Conservation (phyloP, 2,329 filamentous ascomycete genomes). For the Nigrospora osmanthi region DNA sequence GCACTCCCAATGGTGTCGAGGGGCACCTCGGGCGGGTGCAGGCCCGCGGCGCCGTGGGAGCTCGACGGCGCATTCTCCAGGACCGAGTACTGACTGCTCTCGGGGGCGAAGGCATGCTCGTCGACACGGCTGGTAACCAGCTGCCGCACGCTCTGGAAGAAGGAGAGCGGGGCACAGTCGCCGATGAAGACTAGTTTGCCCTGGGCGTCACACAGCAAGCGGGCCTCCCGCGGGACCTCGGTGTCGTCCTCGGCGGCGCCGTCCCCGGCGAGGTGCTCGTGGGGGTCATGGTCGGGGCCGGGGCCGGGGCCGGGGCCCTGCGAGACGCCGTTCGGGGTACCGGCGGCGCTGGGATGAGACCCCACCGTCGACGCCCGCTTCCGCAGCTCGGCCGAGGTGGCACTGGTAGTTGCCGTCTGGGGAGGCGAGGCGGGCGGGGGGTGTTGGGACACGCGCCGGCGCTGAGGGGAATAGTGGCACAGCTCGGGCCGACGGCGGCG, state of each 20-base stretch:
- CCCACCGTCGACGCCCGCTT: neutral
- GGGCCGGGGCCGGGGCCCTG: neutral
- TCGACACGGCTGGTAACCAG: constrained; percentile 42
- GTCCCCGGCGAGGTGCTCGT: neutral
- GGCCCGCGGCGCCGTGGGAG: constrained; percentile 4
- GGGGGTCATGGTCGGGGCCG: neutral
- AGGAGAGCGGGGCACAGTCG: constrained; percentile 47
- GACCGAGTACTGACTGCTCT: constrained; percentile 40
- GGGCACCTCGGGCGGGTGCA: constrained; percentile 12
- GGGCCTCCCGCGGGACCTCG: constrained; percentile 45
- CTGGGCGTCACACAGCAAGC: constrained; percentile 41
- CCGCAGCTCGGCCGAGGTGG: neutral
- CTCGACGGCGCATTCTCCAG: constrained; percentile 36
- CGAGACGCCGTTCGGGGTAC: neutral
- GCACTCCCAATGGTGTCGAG: constrained; percentile 6
- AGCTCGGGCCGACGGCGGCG: constrained; percentile 28
- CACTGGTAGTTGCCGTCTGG: neutral
- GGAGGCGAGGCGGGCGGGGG: neutral
- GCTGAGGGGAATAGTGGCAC: constrained; percentile 37
- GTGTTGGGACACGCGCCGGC: constrained; percentile 18
- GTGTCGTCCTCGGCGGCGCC: constrained; percentile 37
- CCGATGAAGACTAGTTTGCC: constrained; percentile 50
- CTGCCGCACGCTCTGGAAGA: constrained; percentile 46
- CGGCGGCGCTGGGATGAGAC: neutral
- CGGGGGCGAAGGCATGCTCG: constrained; percentile 41